Percentiles rank a stretch among this genome's conserved stretches.
phyloP scores from a whole-genome alignment of 768 basidiomycete species.

The Candolleomyces efflorescens region DNA sequence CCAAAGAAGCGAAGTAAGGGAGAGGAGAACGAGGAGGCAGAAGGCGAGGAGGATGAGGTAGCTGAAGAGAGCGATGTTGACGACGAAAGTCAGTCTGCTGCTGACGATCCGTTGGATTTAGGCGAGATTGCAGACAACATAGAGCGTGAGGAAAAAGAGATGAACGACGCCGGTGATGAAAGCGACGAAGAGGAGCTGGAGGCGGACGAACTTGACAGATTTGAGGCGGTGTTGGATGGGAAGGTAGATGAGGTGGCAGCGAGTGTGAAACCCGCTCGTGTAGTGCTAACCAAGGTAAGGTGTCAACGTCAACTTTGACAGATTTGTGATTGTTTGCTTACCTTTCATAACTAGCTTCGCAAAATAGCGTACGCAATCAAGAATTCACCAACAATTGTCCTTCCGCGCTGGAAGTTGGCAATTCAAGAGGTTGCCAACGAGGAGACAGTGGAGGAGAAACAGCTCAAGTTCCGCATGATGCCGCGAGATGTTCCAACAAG shows the following conservation, averaged over 20 bases:
- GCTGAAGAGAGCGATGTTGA: not conserved
- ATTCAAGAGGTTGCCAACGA: not conserved
- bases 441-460: not conserved
- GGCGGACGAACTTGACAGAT: not conserved
- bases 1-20: not conserved
- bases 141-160: no score
- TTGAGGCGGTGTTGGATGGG: not conserved
- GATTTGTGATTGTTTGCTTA: not conserved
- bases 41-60: not conserved
- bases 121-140: no score
- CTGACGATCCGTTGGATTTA: no score
- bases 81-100: not conserved
- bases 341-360: not conserved
- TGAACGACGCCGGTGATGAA: no score
- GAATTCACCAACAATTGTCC: not conserved
- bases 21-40: not conserved
- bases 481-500: conserved; percentile 32
- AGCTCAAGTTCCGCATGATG: conserved; percentile 19
- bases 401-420: not conserved
- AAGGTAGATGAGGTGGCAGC: not conserved
- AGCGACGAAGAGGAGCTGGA: not conserved
- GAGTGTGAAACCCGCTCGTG: not conserved
- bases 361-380: not conserved
- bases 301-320: not conserved
- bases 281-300: not conserved